phyloP scores from a whole-genome alignment of 345 rosid species.

The Salix viminalis region DNA sequence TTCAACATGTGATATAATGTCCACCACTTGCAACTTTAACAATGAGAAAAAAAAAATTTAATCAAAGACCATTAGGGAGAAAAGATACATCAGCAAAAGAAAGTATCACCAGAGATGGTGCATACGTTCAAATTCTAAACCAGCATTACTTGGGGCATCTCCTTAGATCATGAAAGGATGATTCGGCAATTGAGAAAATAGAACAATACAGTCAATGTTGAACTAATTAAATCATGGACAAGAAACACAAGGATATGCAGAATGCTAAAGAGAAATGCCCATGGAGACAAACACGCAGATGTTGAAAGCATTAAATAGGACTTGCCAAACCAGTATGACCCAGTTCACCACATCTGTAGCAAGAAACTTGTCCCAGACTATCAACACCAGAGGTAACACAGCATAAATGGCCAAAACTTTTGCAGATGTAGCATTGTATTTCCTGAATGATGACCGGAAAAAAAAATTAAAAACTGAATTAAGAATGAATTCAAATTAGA shows the following conservation, averaged over 20 bases:
- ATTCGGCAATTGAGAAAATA: not conserved
- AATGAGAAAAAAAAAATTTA: not conserved
- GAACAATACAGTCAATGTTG: not conserved
- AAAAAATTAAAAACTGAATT: not conserved
- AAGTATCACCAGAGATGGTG: not conserved
- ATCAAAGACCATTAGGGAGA: not conserved
- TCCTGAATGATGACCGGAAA: conserved; percentile 43
- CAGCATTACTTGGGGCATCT: not conserved
- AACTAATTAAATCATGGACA: not conserved
- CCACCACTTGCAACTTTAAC: not conserved
- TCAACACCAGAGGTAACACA: conserved; percentile 45
- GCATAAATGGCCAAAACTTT: conserved; percentile 72
- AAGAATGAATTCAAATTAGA: conserved; percentile 8
- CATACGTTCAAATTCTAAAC: not conserved
- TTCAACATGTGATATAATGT: not conserved
- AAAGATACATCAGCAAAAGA: not conserved
- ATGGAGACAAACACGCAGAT: not conserved
- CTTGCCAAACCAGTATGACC: conserved; percentile 92
- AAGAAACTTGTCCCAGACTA: conserved; percentile 50
- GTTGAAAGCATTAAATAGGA: not conserved
- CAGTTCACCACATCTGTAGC: conserved; percentile 79
- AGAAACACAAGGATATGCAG: not conserved
- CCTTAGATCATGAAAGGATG: not conserved
- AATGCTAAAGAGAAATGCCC: not conserved
- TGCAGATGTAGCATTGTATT: conserved; percentile 81